Percentiles rank a stretch among this genome's conserved stretches.
Conservation (phyloP, 305 asterid genomes). For the Fraxinus velutina region DNA sequence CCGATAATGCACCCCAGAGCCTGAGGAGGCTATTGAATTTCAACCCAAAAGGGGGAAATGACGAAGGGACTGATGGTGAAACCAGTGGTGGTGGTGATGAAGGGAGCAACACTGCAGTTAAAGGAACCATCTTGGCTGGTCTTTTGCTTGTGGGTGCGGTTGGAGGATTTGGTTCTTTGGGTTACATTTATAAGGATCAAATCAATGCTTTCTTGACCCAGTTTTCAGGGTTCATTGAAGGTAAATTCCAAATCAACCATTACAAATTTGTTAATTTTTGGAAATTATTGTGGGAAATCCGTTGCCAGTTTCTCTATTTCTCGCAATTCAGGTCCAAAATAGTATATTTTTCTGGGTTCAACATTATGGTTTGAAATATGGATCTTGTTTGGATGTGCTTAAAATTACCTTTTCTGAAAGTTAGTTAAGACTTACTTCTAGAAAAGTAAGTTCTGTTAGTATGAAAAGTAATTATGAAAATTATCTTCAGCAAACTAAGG, state of each 20-base stretch:
- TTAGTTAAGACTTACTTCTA: neutral
- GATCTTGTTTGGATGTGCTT: neutral
- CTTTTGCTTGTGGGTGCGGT: slow-evolving; percentile 73
- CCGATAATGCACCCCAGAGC: slow-evolving; percentile 59
- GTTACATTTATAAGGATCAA: slow-evolving; percentile 79
- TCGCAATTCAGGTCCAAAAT: slow-evolving; percentile 8
- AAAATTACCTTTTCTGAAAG: neutral
- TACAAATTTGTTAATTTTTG: slow-evolving; percentile 1
- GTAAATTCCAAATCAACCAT: slow-evolving; percentile 26
- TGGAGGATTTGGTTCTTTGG: slow-evolving; percentile 83
- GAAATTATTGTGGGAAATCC: neutral
- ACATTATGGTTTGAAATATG: neutral
- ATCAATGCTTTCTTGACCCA: slow-evolving; percentile 78
- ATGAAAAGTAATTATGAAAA: neutral
- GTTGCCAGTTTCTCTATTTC: neutral
- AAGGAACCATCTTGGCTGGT: slow-evolving; percentile 89
- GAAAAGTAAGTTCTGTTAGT: neutral
- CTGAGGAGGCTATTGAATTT: slow-evolving; percentile 53
- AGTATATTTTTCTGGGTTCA: neutral
- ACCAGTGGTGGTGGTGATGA: slow-evolving; percentile 10
- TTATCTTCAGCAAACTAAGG: neutral
- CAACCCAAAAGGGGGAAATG: slow-evolving; percentile 45
- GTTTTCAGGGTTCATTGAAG: slow-evolving; percentile 76
- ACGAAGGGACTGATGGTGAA: slow-evolving; percentile 26
- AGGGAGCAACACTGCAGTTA: slow-evolving; percentile 43